These are phyloP conservation scores for Zygosaccharomyces bisporus DNA, from an alignment of 805 yeast genomes.

Conservation along the genomic window DNA sequence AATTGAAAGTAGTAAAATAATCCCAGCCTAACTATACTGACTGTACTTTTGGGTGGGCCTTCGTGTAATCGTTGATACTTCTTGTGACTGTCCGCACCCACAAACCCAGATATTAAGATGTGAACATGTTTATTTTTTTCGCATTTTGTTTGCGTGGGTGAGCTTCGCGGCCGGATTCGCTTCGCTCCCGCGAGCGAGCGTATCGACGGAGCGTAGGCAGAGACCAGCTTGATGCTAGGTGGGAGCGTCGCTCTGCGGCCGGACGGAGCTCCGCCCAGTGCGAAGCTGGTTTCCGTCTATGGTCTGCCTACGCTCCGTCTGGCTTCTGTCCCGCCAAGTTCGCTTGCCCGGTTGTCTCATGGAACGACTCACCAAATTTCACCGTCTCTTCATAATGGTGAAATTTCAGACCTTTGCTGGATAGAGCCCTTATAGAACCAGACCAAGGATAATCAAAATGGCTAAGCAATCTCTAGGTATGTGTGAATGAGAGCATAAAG, in stretches of 20 bases:
- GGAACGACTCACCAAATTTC: slow-evolving; percentile 7
- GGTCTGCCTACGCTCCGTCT: no score
- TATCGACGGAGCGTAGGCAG: not conserved
- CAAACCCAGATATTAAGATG: no score
- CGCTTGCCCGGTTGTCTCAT: slow-evolving; percentile 11
- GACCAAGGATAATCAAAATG: slow-evolving; percentile 33
- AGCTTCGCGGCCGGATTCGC: no score
- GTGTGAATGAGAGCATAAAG: slow-evolving; percentile 20
- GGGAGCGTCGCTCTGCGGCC: no score
- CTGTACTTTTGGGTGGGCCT: no score
- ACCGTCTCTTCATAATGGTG: slow-evolving; percentile 6
- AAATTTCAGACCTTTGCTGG: slow-evolving; percentile 5
- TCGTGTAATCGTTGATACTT: no score
- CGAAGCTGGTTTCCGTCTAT: no score
- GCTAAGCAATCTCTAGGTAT: slow-evolving; percentile 51
- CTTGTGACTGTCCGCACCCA: not conserved
- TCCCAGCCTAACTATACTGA: no score
- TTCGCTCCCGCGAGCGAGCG: no score
- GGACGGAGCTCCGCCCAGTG: no score
- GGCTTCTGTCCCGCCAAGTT: no score
- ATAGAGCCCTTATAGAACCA: slow-evolving; percentile 7
- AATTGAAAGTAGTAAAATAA: no score
- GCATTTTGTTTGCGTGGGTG: slow-evolving; percentile 3
- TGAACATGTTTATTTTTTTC: not conserved
- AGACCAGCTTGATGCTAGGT: slow-evolving; percentile 4